These are phyloP conservation scores for Chlorella vulgaris DNA, from an alignment of 139 green algal genomes.

Conservation along the genomic window DNA sequence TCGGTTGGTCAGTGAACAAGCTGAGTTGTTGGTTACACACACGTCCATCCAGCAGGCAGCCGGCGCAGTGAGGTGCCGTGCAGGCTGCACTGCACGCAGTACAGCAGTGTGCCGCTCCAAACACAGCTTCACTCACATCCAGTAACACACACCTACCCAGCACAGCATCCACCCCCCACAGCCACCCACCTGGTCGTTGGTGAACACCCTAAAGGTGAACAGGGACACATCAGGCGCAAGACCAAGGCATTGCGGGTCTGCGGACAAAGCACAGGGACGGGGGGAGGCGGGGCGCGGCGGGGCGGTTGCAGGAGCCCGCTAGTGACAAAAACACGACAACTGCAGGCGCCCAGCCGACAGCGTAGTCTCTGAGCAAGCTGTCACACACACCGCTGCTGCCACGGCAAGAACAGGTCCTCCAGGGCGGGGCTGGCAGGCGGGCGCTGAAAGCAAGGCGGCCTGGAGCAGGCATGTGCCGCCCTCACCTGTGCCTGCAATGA, in stretches of 20 bases:
- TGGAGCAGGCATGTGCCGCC: background rate
- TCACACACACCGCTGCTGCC: too few species aligned
- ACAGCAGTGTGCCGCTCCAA: background rate
- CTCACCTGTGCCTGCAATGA: conserved; percentile 73
- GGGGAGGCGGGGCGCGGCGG: background rate
- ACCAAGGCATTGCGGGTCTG: conserved; percentile 81
- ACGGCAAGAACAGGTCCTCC: too few species aligned
- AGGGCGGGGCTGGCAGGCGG: background rate
- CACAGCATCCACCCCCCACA: background rate
- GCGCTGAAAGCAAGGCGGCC: background rate
- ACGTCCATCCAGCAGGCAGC: background rate
- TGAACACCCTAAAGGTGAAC: conserved; percentile 96
- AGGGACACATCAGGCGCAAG: conserved; percentile 94
- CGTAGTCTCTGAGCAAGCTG: too few species aligned
- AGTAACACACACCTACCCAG: background rate
- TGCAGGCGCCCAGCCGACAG: too few species aligned
- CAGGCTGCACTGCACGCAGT: too few species aligned
- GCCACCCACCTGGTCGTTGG: conserved; percentile 83
- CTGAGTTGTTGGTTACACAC: too few species aligned
- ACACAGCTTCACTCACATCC: background rate
- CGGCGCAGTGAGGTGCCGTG: too few species aligned
- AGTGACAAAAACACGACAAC: too few species aligned
- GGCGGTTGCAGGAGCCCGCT: background rate
- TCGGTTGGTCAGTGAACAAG: too few species aligned
- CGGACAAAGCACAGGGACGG: background rate